A percentile compares a stretch with the other conserved stretches of the same genome.
Evolutionary conservation across 805 yeast species (phyloP).

Genomic region (Hemisphaericaspora nanyangensis): DNA sequence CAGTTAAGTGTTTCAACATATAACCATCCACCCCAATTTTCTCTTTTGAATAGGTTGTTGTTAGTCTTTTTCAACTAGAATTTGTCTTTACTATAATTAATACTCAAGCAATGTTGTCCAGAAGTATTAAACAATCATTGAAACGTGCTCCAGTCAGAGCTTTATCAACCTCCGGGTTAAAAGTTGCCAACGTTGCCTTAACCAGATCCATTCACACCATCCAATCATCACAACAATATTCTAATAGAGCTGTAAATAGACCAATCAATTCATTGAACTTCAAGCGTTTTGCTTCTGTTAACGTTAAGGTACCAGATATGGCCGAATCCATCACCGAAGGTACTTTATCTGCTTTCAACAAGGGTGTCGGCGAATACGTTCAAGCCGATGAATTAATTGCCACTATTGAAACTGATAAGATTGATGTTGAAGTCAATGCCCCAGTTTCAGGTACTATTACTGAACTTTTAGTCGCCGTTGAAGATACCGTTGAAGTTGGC

Average conservation of each 20-base stretch:
- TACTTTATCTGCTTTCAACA: slow-evolving; percentile 65
- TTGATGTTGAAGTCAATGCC: slow-evolving; percentile 94
- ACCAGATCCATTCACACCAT: slow-evolving; percentile 17
- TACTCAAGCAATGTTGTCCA: slow-evolving; percentile 33
- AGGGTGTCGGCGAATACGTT: slow-evolving; percentile 84
- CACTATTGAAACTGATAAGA: slow-evolving; percentile 97
- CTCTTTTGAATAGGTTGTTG: too few relatives aligned
- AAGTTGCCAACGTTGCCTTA: slow-evolving; percentile 11
- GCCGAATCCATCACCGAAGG: slow-evolving; percentile 99
- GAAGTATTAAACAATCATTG: slow-evolving; percentile 26
- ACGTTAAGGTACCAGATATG: slow-evolving; percentile 94
- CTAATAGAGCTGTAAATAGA: slow-evolving; percentile 4
- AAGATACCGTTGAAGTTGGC: slow-evolving; percentile 94
- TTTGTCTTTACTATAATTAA: too few relatives aligned
- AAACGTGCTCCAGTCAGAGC: slow-evolving; percentile 17
- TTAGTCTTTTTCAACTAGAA: too few relatives aligned
- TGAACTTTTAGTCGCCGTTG: slow-evolving; percentile 77
- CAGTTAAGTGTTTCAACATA: too few relatives aligned
- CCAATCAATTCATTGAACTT: slow-evolving; percentile 16
- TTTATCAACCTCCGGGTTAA: slow-evolving; percentile 9
- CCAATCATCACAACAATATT: slow-evolving; percentile 1
- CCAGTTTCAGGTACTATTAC: slow-evolving; percentile 88
- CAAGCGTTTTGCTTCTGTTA: slow-evolving; percentile 36
- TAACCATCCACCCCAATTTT: too few relatives aligned
- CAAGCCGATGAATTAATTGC: slow-evolving; percentile 87